Conservation (phyloP, 129 eudicot species). For the Flaveria robusta region DNA sequence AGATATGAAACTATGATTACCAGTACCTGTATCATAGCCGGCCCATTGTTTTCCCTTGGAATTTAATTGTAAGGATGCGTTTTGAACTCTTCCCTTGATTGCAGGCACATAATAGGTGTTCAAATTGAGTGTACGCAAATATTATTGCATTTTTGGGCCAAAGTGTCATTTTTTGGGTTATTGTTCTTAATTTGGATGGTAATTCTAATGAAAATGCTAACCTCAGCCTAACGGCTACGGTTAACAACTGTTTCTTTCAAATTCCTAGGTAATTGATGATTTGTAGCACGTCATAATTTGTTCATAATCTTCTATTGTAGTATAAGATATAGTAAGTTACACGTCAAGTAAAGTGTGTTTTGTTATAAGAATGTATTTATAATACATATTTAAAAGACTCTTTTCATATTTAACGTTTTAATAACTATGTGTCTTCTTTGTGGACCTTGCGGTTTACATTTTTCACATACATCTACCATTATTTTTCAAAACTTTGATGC, state of each 20-base stretch:
- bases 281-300: neutral
- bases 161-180: neutral
- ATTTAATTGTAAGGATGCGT: conserved; percentile 6
- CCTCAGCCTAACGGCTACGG: neutral
- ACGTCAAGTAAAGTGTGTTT: neutral
- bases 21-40: too few species aligned
- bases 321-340: neutral
- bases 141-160: conserved; percentile 2
- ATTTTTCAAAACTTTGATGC: too few species aligned
- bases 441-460: too few species aligned
- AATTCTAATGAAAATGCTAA: neutral
- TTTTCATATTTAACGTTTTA: too few species aligned
- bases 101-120: conserved; percentile 6
- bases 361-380: neutral
- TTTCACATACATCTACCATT: too few species aligned
- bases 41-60: too few species aligned
- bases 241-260: neutral
- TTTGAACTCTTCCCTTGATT: conserved; percentile 20
- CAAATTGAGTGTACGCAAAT: conserved; percentile 2
- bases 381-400: too few species aligned
- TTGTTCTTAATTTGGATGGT: neutral
- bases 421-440: too few species aligned
- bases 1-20: too few species aligned
- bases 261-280: neutral
- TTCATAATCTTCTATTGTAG: neutral